Percentiles rank a stretch among this genome's conserved stretches.
These are phyloP conservation scores for Backusella parvicylindrica DNA, from an alignment of 192 early-diverging fungal species.

Conservation along the genomic window DNA sequence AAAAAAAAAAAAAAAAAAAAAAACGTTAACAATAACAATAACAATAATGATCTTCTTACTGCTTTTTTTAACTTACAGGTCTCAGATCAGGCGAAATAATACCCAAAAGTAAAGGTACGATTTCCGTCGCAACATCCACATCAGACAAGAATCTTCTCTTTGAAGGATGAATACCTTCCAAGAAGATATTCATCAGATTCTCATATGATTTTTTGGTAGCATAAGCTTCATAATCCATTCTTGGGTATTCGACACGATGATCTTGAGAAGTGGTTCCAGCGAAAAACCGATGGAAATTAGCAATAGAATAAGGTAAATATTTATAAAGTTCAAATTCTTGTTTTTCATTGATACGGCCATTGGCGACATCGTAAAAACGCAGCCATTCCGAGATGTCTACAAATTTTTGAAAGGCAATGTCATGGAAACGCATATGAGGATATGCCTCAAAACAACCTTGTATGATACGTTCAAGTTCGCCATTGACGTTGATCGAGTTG, in stretches of 20 bases:
- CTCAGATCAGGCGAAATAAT: slow-evolving; percentile 78
- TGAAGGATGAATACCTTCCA: slow-evolving; percentile 43
- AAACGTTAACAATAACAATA: too few species aligned
- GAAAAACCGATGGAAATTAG: slow-evolving; percentile 80
- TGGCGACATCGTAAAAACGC: slow-evolving; percentile 74
- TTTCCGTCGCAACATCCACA: slow-evolving; percentile 43
- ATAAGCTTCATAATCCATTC: slow-evolving; percentile 66
- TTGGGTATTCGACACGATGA: slow-evolving; percentile 68
- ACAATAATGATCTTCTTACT: too few species aligned
- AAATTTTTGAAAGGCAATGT: slow-evolving; percentile 64
- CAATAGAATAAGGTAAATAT: slow-evolving; percentile 69
- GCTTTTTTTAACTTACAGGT: slow-evolving; percentile 50
- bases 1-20: slow-evolving; percentile 25
- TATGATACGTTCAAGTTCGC: slow-evolving; percentile 86
- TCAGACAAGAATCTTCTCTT: slow-evolving; percentile 48
- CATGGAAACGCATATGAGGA: slow-evolving; percentile 73
- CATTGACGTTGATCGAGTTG: slow-evolving; percentile 53
- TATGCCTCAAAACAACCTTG: slow-evolving; percentile 94
- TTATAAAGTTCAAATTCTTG: slow-evolving; percentile 55
- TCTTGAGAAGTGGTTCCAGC: slow-evolving; percentile 56
- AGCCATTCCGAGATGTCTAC: slow-evolving; percentile 74
- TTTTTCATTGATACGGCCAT: slow-evolving; percentile 39
- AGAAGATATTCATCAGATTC: slow-evolving; percentile 48
- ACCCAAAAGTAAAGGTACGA: slow-evolving; percentile 64
- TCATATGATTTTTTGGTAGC: slow-evolving; percentile 49